A percentile compares a stretch with the other conserved stretches of the same genome.
Conservation (phyloP, 2,329 filamentous ascomycete genomes). For the Apiospora pterosperma region DNA sequence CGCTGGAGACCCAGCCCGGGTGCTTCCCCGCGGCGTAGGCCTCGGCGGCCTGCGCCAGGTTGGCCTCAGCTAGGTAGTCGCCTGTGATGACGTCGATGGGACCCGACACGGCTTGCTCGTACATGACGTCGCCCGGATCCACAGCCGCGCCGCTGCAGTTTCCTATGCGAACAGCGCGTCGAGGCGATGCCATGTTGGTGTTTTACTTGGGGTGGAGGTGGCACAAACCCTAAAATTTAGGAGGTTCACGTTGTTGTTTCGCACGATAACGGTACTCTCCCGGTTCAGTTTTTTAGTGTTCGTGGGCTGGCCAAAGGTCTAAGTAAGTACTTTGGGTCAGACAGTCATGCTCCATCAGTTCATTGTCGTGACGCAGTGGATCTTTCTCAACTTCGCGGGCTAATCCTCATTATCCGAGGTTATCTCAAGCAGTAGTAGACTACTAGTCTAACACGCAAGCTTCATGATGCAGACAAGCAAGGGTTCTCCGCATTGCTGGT, state of each 20-base stretch:
- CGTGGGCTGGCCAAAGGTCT: no score
- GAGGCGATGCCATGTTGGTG: slow-evolving; percentile 9
- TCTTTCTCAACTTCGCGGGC: neutral
- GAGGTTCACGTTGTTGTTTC: neutral
- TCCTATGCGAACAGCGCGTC: slow-evolving; percentile 17
- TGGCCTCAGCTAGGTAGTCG: slow-evolving; percentile 42
- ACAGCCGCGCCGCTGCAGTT: slow-evolving; percentile 19
- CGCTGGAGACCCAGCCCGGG: slow-evolving; percentile 34
- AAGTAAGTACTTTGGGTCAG: no score
- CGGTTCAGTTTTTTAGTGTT: no score
- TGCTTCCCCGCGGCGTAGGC: slow-evolving; percentile 23
- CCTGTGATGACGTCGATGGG: slow-evolving; percentile 35
- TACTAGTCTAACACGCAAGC: neutral
- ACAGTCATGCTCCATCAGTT: no score
- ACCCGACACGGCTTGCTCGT: slow-evolving; percentile 29
- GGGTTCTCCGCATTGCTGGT: neutral
- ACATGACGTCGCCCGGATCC: slow-evolving; percentile 19
- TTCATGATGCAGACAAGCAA: neutral
- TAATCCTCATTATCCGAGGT: neutral
- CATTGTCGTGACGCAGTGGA: no score
- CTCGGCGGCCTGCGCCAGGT: slow-evolving; percentile 44
- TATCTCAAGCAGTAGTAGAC: no score
- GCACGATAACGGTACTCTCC: neutral
- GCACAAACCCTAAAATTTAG: neutral
- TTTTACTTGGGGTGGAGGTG: neutral